A percentile compares a stretch with the other conserved stretches of the same genome.
Conservation (phyloP, 495 filamentous ascomycete species). For the Daldinia childiae region DNA sequence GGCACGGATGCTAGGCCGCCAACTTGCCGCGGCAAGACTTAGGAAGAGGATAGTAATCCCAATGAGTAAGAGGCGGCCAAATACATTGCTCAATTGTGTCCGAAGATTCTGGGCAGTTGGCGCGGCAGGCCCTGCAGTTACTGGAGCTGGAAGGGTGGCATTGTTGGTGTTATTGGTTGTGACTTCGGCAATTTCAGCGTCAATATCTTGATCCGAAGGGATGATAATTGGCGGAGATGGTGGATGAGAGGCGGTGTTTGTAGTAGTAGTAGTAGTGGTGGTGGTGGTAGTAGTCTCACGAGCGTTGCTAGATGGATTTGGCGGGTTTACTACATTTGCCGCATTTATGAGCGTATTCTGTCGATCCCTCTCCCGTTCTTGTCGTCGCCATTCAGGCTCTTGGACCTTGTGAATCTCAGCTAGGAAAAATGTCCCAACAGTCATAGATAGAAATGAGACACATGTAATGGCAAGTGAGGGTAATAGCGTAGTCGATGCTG, state of each 20-base stretch:
- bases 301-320: conserved; percentile 45
- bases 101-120: conserved; percentile 38
- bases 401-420: conserved; percentile 89
- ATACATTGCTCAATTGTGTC: conserved; percentile 73
- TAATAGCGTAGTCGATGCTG: conserved; percentile 70
- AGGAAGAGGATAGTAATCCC: conserved; percentile 77
- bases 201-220: conserved; percentile 83
- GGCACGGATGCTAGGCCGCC: conserved; percentile 73
- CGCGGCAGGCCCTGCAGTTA: conserved; percentile 51
- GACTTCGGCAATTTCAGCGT: conserved; percentile 63
- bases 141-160: conserved; percentile 43
- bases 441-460: conserved; percentile 68
- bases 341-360: conserved; percentile 33
- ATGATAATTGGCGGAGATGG: conserved; percentile 73
- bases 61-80: conserved; percentile 78
- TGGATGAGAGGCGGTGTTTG: conserved; percentile 47
- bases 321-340: conserved; percentile 38
- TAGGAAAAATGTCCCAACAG: conserved; percentile 83
- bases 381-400: conserved; percentile 77
- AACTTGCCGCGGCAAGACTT: conserved; percentile 76
- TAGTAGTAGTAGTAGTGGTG: conserved; percentile 64
- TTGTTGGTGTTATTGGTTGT: conserved; percentile 47
- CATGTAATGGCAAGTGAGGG: conserved; percentile 79
- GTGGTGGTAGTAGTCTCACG: conserved; percentile 67
- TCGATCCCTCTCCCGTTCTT: conserved; percentile 60